Evolutionary conservation across 139 green algal genomes (phyloP).

Genomic region (Chlorella sp.): DNA sequence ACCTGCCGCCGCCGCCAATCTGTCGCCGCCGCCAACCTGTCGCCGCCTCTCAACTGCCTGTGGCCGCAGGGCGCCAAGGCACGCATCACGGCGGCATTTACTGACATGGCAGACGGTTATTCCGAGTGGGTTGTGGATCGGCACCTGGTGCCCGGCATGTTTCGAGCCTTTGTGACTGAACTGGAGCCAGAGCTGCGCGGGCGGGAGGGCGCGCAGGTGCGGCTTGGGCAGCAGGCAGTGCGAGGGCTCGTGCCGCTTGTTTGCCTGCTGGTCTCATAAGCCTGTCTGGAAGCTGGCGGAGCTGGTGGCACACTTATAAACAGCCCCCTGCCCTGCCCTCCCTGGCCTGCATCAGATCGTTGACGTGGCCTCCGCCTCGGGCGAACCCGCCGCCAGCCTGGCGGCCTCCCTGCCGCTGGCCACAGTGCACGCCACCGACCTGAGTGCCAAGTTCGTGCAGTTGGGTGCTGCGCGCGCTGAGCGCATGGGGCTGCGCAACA

Average conservation of each 20-base stretch:
- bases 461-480: background rate
- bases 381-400: constrained; percentile 2
- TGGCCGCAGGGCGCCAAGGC: no score
- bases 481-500: background rate
- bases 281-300: no score
- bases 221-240: no score
- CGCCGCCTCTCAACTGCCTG: no score
- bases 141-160: background rate
- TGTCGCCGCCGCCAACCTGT: no score
- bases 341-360: background rate
- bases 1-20: no score
- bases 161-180: background rate
- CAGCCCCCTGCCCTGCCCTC: background rate
- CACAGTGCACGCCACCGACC: background rate
- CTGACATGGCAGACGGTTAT: background rate
- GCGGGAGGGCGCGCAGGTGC: background rate
- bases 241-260: no score
- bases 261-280: no score
- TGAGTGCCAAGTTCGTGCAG: background rate
- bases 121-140: background rate
- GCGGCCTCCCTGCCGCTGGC: background rate
- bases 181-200: background rate
- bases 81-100: background rate
- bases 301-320: no score
- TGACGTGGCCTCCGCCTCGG: background rate